Evolutionary conservation across 179 eudicot genomes (phyloP).

Genomic region (Silene coronaria): DNA sequence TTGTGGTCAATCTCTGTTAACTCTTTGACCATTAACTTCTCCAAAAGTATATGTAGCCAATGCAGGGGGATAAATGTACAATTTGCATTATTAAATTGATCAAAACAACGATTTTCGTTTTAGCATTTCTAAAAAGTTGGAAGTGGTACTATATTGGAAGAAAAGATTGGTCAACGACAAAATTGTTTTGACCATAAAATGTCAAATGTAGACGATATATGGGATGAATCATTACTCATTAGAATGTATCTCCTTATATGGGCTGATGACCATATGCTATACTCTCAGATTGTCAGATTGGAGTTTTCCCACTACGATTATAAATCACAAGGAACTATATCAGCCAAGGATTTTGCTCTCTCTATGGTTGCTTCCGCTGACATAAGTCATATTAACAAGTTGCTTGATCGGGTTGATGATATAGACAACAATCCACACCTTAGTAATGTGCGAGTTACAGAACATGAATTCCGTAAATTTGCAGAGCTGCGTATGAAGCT

Average conservation of each 20-base stretch:
- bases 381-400: slow-evolving; percentile 55
- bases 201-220: no score
- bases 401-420: slow-evolving; percentile 69
- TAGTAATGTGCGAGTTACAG: slow-evolving; percentile 41
- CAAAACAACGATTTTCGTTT: no score
- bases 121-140: no score
- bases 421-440: slow-evolving; percentile 46
- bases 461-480: slow-evolving; percentile 62
- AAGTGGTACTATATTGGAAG: no score
- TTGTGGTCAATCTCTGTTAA: not conserved
- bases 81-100: no score
- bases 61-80: no score
- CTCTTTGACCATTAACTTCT: no score
- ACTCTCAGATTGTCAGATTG: slow-evolving; percentile 55
- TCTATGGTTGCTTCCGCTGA: slow-evolving; percentile 98
- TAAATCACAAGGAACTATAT: slow-evolving; percentile 58
- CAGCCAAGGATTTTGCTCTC: slow-evolving; percentile 86
- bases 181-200: no score
- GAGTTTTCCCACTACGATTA: slow-evolving; percentile 89
- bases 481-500: slow-evolving; percentile 60
- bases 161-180: no score
- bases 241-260: no score
- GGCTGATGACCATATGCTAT: not conserved
- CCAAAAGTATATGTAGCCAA: no score
- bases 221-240: no score